Evolutionary conservation across 306 rosid genomes (phyloP).

Genomic region (Spatholobus suberectus): DNA sequence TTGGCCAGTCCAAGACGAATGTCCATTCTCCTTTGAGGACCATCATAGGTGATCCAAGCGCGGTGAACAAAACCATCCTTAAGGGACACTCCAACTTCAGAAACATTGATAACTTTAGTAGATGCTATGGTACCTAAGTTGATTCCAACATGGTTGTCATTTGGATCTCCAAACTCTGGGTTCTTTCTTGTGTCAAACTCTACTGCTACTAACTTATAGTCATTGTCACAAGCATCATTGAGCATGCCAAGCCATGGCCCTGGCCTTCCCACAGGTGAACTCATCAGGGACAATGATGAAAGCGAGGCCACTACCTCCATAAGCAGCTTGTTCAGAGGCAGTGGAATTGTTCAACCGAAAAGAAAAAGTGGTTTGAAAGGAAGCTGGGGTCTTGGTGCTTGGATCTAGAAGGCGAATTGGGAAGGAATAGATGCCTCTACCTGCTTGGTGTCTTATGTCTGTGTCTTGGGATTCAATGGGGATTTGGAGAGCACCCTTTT

Average conservation of each 20-base stretch:
- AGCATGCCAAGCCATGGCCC: conserved; percentile 91
- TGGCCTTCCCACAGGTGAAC: conserved; percentile 79
- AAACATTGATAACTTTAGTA: conserved; percentile 55
- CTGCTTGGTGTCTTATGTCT: conserved; percentile 68
- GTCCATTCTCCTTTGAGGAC: conserved; percentile 63
- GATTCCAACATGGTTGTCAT: conserved; percentile 82
- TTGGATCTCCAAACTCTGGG: conserved; percentile 75
- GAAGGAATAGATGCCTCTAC: conserved; percentile 74
- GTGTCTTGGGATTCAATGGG: conserved; percentile 59
- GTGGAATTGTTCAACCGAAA: conserved; percentile 61
- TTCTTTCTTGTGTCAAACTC: conserved; percentile 74
- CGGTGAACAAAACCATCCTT: conserved; percentile 56
- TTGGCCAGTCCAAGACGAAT: conserved; percentile 54
- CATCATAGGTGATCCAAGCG: conserved; percentile 66
- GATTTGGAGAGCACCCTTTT: conserved; percentile 62
- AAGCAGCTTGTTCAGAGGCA: conserved; percentile 1
- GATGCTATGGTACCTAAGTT: conserved; percentile 72
- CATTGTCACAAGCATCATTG: conserved; percentile 74
- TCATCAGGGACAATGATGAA: conserved; percentile 85
- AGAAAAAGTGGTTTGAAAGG: conserved; percentile 69
- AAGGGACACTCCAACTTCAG: conserved; percentile 59
- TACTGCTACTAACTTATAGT: conserved; percentile 68
- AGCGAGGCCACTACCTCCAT: conserved; percentile 77
- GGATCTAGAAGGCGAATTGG: conserved; percentile 73
- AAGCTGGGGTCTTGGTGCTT: conserved; percentile 62